Evolutionary conservation across 148 eudicot species (phyloP).

Genomic region (Rhododendron molle): DNA sequence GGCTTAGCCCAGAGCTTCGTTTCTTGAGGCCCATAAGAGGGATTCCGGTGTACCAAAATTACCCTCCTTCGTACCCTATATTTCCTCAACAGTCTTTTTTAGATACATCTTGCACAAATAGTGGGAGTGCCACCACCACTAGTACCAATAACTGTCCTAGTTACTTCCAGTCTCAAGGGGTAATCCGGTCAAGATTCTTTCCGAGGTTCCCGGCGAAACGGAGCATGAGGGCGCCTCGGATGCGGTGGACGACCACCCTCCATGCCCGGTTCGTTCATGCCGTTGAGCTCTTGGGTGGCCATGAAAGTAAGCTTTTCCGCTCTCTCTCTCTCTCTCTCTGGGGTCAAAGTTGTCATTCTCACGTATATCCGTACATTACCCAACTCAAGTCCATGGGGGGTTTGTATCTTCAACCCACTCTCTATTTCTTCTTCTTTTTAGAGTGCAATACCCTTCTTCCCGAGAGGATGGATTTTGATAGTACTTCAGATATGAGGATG

Average conservation of each 20-base stretch:
- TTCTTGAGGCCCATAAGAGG: conserved; percentile 81
- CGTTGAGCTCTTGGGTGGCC: conserved; percentile 96
- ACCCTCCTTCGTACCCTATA: conserved; percentile 35
- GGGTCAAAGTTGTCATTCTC: too few relatives aligned
- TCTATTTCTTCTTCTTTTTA: not conserved
- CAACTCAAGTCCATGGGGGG: not conserved
- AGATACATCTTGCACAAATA: conserved; percentile 8
- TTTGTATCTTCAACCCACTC: too few relatives aligned
- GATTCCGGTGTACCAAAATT: conserved; percentile 75
- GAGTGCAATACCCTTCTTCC: not conserved
- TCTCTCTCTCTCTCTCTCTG: not conserved
- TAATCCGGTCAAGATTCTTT: conserved; percentile 58
- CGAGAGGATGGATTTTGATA: not conserved
- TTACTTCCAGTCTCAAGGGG: conserved; percentile 30
- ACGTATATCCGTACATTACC: not conserved
- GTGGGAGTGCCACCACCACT: not conserved
- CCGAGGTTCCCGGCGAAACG: conserved; percentile 77
- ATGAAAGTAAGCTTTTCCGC: conserved; percentile 58
- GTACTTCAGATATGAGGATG: not conserved
- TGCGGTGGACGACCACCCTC: conserved; percentile 94
- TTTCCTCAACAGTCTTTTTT: conserved; percentile 21
- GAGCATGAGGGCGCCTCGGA: conserved; percentile 92
- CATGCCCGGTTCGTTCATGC: conserved; percentile 95
- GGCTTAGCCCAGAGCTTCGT: conserved; percentile 33
- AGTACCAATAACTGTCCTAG: not conserved